Evolutionary conservation across 129 eudicot species (phyloP).

Genomic region (Gnaphalium uliginosum): DNA sequence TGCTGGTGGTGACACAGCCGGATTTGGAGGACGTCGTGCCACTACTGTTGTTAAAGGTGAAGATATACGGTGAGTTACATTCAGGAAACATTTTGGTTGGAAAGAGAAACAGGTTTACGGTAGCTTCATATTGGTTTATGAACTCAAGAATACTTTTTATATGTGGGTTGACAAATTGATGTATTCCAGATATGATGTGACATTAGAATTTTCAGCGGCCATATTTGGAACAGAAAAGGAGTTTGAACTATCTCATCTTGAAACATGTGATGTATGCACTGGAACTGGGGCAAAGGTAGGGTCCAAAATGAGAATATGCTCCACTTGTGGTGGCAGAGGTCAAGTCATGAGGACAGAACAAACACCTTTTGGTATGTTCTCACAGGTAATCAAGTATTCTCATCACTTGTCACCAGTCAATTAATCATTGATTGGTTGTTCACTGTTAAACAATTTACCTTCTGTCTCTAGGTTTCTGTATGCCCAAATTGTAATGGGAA

Average conservation of each 20-base stretch:
- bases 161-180: constrained; percentile 25
- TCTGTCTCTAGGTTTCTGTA: constrained; percentile 66
- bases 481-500: constrained; percentile 96
- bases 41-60: constrained; percentile 84
- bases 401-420: background rate
- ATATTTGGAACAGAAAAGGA: constrained; percentile 95
- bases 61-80: constrained; percentile 83
- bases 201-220: constrained; percentile 77
- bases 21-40: constrained; percentile 78
- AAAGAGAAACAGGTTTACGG: background rate
- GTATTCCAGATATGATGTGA: constrained; percentile 81
- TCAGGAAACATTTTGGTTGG: background rate
- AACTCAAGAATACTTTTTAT: constrained; percentile 2
- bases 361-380: constrained; percentile 98
- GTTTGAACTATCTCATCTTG: constrained; percentile 92
- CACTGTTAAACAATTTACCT: background rate
- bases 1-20: constrained; percentile 70
- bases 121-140: background rate
- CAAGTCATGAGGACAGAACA: constrained; percentile 99
- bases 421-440: background rate
- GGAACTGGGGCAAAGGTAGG: constrained; percentile 97
- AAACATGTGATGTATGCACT: constrained; percentile 80
- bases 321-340: constrained; percentile 98
- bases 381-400: constrained; percentile 57
- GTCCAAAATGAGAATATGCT: constrained; percentile 93